A percentile compares a stretch with the other conserved stretches of the same genome.
These are phyloP conservation scores for Geranium incanum DNA, from an alignment of 441 rosid genomes.

Conservation along the genomic window DNA sequence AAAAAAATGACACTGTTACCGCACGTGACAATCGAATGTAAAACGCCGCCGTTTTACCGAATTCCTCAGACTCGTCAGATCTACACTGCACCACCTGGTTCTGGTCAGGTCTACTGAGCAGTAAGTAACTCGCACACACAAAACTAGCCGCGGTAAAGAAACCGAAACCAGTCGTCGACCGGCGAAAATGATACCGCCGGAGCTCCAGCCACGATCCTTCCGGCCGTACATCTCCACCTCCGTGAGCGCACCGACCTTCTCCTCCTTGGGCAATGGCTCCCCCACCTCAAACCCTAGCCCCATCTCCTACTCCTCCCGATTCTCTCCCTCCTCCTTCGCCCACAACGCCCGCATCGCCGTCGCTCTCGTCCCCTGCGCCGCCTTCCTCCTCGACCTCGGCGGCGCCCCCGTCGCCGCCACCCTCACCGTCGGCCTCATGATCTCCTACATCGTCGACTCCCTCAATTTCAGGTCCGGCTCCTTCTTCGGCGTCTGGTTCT, in stretches of 20 bases:
- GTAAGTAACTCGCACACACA: not conserved
- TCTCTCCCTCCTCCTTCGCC: conserved; percentile 67
- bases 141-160: not conserved
- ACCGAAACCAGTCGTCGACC: not conserved
- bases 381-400: conserved; percentile 86
- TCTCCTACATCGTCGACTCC: conserved; percentile 83
- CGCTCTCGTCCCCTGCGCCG: conserved; percentile 76
- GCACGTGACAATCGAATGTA: too few species aligned
- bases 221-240: conserved; percentile 72
- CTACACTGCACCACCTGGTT: not conserved
- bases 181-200: conserved; percentile 84
- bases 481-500: conserved; percentile 74
- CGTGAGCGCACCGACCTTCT: conserved; percentile 42
- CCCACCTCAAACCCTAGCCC: conserved; percentile 31
- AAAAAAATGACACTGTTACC: too few species aligned
- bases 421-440: conserved; percentile 74
- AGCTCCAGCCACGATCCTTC: conserved; percentile 73
- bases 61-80: not conserved
- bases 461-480: conserved; percentile 67
- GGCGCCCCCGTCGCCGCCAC: conserved; percentile 68
- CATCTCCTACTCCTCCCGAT: conserved; percentile 35
- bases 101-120: not conserved
- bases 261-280: conserved; percentile 35
- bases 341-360: conserved; percentile 70
- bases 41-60: not conserved